These are phyloP conservation scores for Poa pratensis DNA, from an alignment of 176 grass and related monocot genomes.

Conservation along the genomic window DNA sequence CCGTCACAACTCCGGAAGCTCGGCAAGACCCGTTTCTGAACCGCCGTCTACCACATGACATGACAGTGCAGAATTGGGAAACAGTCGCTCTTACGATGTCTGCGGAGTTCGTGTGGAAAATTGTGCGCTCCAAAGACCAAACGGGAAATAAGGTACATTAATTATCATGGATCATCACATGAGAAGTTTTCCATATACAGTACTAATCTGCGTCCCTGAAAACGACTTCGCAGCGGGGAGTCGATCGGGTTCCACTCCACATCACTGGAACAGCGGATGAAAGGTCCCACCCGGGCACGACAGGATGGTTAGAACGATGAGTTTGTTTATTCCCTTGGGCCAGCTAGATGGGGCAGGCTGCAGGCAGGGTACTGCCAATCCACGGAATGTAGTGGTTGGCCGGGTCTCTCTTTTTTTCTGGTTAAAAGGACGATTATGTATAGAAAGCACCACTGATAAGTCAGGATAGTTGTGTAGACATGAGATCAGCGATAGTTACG, in stretches of 20 bases:
- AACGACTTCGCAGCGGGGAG: conserved; percentile 3
- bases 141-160: not conserved
- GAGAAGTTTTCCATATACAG: not conserved
- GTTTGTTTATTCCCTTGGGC: conserved; percentile 33
- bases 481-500: conserved; percentile 17
- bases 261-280: conserved; percentile 18
- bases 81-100: not conserved
- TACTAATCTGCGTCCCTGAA: conserved; percentile 1
- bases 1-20: conserved; percentile 9
- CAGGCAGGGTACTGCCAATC: conserved; percentile 42
- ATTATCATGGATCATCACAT: not conserved
- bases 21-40: conserved; percentile 27
- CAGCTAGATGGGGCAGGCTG: not conserved
- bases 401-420: conserved; percentile 33
- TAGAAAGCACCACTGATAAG: conserved; percentile 5
- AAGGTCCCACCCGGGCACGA: conserved; percentile 33
- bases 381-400: conserved; percentile 54
- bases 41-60: conserved; percentile 7
- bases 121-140: not conserved
- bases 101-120: not conserved
- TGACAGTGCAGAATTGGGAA: conserved; percentile 10
- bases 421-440: conserved; percentile 45
- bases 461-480: not conserved
- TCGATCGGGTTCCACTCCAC: conserved; percentile 15
- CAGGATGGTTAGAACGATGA: conserved; percentile 29